Evolutionary conservation across 2,329 filamentous ascomycete genomes (phyloP), one percentile per base, ranked within the genome.

Genomic region (Anthostomella pinea): DNA sequence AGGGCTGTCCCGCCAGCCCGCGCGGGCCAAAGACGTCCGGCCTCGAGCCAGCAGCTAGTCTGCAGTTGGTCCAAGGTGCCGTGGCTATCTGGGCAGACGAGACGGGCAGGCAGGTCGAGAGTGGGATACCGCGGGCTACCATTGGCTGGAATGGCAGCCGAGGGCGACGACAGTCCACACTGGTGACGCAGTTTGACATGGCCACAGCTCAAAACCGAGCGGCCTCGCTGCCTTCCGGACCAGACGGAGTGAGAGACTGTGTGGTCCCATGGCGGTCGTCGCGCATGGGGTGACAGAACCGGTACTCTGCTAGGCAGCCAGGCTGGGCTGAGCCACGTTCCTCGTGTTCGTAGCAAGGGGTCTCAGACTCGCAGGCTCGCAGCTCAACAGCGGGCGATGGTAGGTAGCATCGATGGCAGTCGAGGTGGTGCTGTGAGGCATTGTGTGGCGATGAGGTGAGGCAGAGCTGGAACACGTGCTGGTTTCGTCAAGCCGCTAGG

Each of bases 391-490:
- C n/a, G n/a, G n/a, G n/a, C n/a, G n/a, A n/a, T n/a, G n/a, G n/a
- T n/a, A 33, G 13, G 31, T 33, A 38, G 31, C 33, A 38, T 33
- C 18, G 23, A 17, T 10, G 29, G 13, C 13, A n/a, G 15, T 11
- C n/a, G 9, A 20, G 30, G 26, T n/a, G 27, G 25, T 41, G 38
- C 25, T 38, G 42, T 47, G 30, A 40, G 41, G 48, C 51, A 52
- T 54, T 44, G 41, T 41, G 38, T 35, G 48, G 49, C 43, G 44
- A 54, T 41, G 58, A 46, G 46, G 52, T 70, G 68, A 70, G 61
- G 68, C 68, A 70, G 50, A 62, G 52, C 60, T 72, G 68, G 60
- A 65, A 72, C 68, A 66, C 38, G 55, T 56, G 53, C 46, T 46
- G 55, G 68, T 72, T 72, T 72, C 68, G 66, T 56, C 60, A 65